Conservation (phyloP, 139 green algal species). For the Gonium pectorale region DNA sequence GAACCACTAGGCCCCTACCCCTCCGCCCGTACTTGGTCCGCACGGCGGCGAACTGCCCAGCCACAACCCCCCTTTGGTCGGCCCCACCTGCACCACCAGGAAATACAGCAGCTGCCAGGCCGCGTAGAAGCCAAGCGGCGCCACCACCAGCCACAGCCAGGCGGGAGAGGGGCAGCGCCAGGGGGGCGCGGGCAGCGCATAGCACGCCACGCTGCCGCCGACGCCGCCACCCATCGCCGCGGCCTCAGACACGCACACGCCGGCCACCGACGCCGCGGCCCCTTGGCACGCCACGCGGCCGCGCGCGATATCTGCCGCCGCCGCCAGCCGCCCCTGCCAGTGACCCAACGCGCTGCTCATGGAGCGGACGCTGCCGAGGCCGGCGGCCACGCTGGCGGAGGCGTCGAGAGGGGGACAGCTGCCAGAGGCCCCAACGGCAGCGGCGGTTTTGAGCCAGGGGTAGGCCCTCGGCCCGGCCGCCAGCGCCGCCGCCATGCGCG, state of each 20-base stretch:
- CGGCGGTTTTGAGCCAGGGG: background rate
- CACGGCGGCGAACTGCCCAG: too few relatives aligned
- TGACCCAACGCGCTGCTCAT: too few relatives aligned
- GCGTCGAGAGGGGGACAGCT: too few relatives aligned
- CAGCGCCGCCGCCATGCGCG: background rate
- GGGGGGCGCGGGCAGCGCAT: background rate
- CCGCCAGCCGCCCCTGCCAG: background rate
- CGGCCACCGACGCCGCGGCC: background rate
- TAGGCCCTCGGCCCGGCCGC: background rate
- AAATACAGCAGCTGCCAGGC: constrained; percentile 77
- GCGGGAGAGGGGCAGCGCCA: background rate
- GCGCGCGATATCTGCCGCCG: background rate
- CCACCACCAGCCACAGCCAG: constrained; percentile 59
- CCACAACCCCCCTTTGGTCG: too few relatives aligned
- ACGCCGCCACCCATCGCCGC: too few relatives aligned
- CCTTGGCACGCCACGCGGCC: background rate
- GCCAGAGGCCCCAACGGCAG: background rate
- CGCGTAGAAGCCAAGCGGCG: constrained; percentile 71
- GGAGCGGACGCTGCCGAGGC: too few relatives aligned
- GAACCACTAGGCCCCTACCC: too few relatives aligned
- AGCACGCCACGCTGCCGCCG: background rate
- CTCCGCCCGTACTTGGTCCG: too few relatives aligned
- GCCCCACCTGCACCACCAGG: constrained; percentile 71
- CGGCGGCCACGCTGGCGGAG: background rate
- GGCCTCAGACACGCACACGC: too few relatives aligned